Evolutionary conservation across 176 grass and related monocot species (phyloP), one percentile per base, ranked within the genome.

Genomic region (Pontederia paniculata): DNA sequence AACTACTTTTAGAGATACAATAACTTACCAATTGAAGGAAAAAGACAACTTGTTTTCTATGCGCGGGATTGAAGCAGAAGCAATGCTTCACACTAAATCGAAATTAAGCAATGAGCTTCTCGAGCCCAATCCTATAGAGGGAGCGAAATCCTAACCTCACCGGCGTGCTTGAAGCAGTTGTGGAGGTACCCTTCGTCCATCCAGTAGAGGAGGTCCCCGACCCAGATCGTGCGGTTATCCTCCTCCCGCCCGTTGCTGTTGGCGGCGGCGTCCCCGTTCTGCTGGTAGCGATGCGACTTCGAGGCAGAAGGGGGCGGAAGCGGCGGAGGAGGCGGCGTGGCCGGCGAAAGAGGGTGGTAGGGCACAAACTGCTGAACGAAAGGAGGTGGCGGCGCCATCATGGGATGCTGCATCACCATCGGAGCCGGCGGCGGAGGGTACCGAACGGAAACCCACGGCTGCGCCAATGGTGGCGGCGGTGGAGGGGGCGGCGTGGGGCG

Each of bases 371-470:
- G 18, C 13, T 63, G 60, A 10, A 42, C 60, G 44, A 46, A 63
- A 2, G 60, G 60, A 1, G 59, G 43, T 12, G 57, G 60, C 44
- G 60, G 60, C 60, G 60, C 10, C 60, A 48, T 25, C 60, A 63
- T 63, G 9, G 60, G 60, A 14, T 63, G 60, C 60, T 48, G 60
- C 60, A 63, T 47, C 60, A 63, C 60, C 60, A 63, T 63, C 9
- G 44, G 19, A 2, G 28, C 28, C 28, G 28, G 28, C 60, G 60
- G 17, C 18, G 60, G 44, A 11, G 44, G 60, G 19, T 63, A 63
- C 18, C 60, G 43, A 5, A 63, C 60, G 19, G 60, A 8, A 9
- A 42, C 12, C 60, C 60, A 63, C 5, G 60, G 17, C 42, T 63
- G 28, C 28, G 28, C 28, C 28, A 37, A 37, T 6, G 28, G 28